Evolutionary conservation across 768 basidiomycete species (phyloP).

Genomic region (Dendrothele bispora): DNA sequence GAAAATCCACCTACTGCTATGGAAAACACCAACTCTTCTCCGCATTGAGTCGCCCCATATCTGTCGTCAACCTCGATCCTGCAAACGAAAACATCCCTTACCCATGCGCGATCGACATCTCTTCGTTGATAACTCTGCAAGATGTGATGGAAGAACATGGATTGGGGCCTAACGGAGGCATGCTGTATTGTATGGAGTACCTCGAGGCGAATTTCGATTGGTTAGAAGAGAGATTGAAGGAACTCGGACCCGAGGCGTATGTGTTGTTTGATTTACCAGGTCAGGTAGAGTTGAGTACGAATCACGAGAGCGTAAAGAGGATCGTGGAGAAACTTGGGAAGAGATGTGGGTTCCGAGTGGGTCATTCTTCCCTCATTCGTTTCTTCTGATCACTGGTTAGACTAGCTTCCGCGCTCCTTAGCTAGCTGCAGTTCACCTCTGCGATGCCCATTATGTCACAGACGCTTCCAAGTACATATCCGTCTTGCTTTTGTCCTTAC

Average conservation of each 20-base stretch:
- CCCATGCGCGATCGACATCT: slow-evolving; percentile 85
- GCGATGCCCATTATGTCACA: slow-evolving; percentile 96
- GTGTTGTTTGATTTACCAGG: slow-evolving; percentile 95
- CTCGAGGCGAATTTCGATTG: slow-evolving; percentile 94
- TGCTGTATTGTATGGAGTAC: slow-evolving; percentile 97
- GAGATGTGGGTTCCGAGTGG: slow-evolving; percentile 83
- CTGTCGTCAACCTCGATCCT: slow-evolving; percentile 94
- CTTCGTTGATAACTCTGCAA: slow-evolving; percentile 80
- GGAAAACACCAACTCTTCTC: slow-evolving; percentile 88
- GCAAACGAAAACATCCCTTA: slow-evolving; percentile 90
- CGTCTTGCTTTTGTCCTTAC: slow-evolving; percentile 84
- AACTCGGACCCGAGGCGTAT: slow-evolving; percentile 74
- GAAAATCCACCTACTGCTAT: slow-evolving; percentile 87
- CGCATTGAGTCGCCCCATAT: slow-evolving; percentile 82
- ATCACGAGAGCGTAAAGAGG: slow-evolving; percentile 84
- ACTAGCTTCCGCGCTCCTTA: slow-evolving; percentile 26
- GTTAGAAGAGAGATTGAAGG: slow-evolving; percentile 68
- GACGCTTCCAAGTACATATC: slow-evolving; percentile 95
- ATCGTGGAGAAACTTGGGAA: slow-evolving; percentile 65
- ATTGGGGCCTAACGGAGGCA: slow-evolving; percentile 93
- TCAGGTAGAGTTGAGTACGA: slow-evolving; percentile 96
- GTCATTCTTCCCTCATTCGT: slow-evolving; percentile 27
- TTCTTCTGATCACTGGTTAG: slow-evolving; percentile 9
- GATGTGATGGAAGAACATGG: slow-evolving; percentile 84
- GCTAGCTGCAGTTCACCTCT: slow-evolving; percentile 93